Evolutionary conservation across 208 protist genomes (phyloP).

Genomic region (Trypanosomatidae sp.): DNA sequence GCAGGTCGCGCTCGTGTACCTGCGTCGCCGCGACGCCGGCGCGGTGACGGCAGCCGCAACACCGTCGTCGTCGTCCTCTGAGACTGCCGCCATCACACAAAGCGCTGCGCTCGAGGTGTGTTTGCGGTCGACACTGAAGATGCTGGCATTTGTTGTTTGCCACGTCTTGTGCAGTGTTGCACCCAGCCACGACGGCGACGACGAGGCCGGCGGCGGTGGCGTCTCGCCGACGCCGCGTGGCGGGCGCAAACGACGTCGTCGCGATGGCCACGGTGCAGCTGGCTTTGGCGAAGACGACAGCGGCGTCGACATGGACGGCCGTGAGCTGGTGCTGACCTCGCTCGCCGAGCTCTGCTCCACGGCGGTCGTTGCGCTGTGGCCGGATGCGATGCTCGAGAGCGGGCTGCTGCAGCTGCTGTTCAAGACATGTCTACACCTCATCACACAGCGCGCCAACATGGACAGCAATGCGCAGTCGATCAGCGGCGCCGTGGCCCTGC

Average conservation of each 20-base stretch:
- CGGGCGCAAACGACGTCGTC: conserved; percentile 14
- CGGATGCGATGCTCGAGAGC: conserved; percentile 29
- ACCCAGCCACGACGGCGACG: conserved; percentile 36
- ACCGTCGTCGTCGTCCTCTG: too few species aligned
- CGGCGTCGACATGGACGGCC: conserved; percentile 83
- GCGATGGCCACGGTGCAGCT: conserved; percentile 17
- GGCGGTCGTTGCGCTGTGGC: conserved; percentile 54
- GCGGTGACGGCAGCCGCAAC: too few species aligned
- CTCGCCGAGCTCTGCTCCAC: conserved; percentile 60
- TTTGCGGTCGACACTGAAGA: conserved; percentile 75
- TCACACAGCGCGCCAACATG: conserved; percentile 75
- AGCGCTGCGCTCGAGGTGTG: conserved; percentile 37
- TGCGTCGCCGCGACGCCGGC: conserved; percentile 28
- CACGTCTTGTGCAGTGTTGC: conserved; percentile 44
- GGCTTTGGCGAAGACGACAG: conserved; percentile 76
- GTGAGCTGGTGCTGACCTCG: conserved; percentile 64
- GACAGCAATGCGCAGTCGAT: conserved; percentile 60
- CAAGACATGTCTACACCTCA: conserved; percentile 65
- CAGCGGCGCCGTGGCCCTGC: conserved; percentile 38
- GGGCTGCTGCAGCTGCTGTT: conserved; percentile 45
- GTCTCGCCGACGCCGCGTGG: conserved; percentile 12
- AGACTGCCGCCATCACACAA: too few species aligned
- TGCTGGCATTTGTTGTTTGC: conserved; percentile 75
- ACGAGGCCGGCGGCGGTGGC: conserved; percentile 1
- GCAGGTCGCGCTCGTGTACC: conserved; percentile 45